A percentile compares a stretch with the other conserved stretches of the same genome.
These are phyloP conservation scores for Aspergillus phoenicis DNA, from an alignment of 2,329 filamentous ascomycete genomes.

Conservation along the genomic window DNA sequence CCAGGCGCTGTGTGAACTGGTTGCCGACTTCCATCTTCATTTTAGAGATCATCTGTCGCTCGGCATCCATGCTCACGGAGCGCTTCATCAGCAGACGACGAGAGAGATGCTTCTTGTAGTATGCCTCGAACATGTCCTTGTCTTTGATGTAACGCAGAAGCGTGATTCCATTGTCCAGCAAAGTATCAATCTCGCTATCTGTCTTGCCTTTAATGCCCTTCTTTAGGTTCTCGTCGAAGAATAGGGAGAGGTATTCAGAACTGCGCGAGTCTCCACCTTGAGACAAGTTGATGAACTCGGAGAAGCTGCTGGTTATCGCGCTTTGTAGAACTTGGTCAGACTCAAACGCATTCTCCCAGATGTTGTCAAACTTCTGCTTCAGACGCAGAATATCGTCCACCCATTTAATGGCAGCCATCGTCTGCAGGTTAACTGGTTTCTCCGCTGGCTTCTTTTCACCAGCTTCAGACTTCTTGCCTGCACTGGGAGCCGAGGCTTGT, in stretches of 20 bases:
- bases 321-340: slow-evolving; percentile 77
- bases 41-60: slow-evolving; percentile 91
- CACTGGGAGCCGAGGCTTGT: slow-evolving; percentile 52
- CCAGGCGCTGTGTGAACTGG: slow-evolving; percentile 87
- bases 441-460: slow-evolving; percentile 53
- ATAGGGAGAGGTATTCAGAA: slow-evolving; percentile 91
- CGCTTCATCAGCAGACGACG: slow-evolving; percentile 84
- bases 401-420: slow-evolving; percentile 87
- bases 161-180: slow-evolving; percentile 86
- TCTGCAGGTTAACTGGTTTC: slow-evolving; percentile 72
- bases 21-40: slow-evolving; percentile 98
- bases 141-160: slow-evolving; percentile 86
- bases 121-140: slow-evolving; percentile 92
- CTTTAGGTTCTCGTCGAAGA: slow-evolving; percentile 95
- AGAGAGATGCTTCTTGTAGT: slow-evolving; percentile 96
- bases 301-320: slow-evolving; percentile 81
- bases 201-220: slow-evolving; percentile 91
- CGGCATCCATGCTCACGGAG: slow-evolving; percentile 85
- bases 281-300: slow-evolving; percentile 79
- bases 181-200: slow-evolving; percentile 78
- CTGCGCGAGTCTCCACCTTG: slow-evolving; percentile 64
- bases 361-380: slow-evolving; percentile 84
- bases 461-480: slow-evolving; percentile 46
- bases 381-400: slow-evolving; percentile 84
- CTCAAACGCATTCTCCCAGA: slow-evolving; percentile 73